Evolutionary conservation across 768 basidiomycete genomes (phyloP), one percentile per base, ranked within the genome.

Genomic region (Termitomyces eurrhizus): DNA sequence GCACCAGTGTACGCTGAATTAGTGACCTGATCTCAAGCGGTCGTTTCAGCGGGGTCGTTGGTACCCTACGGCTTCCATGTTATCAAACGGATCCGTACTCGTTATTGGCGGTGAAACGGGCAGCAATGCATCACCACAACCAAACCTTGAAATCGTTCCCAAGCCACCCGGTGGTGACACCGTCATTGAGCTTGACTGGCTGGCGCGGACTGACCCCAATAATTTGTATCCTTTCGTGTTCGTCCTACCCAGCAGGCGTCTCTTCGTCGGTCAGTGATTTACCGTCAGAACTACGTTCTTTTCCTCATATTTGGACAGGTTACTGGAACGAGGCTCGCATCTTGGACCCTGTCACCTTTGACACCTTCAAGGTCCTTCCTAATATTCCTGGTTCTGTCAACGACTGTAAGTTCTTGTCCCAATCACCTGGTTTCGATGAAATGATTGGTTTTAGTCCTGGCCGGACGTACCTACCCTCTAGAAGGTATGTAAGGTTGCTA

Each of bases 261-360:
- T 93, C 65, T 92, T 92, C 68, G 79, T 89, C 44, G 87, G 90
- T 88, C 53, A 54, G 82, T 73, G 11, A n/a, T 50, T 11, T 44
- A 9, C 4, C 4, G 14, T 9, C 4, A 26, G n/a, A 36, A 8
- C 13, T 3, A 11, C 1, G 32, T 32, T 45, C 5, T 14, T 9
- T 42, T 8, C 49, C 45, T 48, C 29, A 53, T 13, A 49, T 29
- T 29, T 4, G 52, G 18, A 26, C 60, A 90, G 89, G 79, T 0
- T 92, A 92, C 67, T 92, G 85, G 74, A 92, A 93, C 62, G 88
- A 92, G 70, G 91, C 90, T 0, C 85, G 90, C 16, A 83, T 92
- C 61, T 75, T 92, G 32, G 81, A 92, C 59, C 84, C 87, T 0
- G 75, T 69, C 12, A 88, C 82, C 1, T 90, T 92, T 63, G 72